Evolutionary conservation across 495 filamentous ascomycete genomes (phyloP).

Genomic region (Hamigera avellanea): DNA sequence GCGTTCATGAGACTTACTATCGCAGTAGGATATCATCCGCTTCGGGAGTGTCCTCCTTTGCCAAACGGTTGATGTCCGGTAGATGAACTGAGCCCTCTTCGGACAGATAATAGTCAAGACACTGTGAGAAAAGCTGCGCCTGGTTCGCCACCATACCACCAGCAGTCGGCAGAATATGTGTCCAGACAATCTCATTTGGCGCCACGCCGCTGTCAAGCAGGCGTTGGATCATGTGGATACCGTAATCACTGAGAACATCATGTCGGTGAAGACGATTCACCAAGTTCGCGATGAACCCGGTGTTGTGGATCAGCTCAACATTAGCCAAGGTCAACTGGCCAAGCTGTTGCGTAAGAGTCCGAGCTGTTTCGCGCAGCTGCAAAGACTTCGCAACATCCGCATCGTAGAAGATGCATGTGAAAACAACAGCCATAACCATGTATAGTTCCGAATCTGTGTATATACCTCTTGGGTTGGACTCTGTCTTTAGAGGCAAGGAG

Average conservation of each 20-base stretch:
- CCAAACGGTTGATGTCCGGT: slow-evolving; percentile 44
- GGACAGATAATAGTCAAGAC: slow-evolving; percentile 67
- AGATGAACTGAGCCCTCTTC: slow-evolving; percentile 39
- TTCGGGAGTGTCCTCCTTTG: slow-evolving; percentile 30
- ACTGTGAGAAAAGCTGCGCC: slow-evolving; percentile 59
- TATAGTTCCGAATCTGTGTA: slow-evolving; percentile 51
- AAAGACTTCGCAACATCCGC: slow-evolving; percentile 53
- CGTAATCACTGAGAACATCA: slow-evolving; percentile 47
- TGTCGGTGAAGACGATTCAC: slow-evolving; percentile 31
- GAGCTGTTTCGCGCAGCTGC: slow-evolving; percentile 43
- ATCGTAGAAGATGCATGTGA: slow-evolving; percentile 54
- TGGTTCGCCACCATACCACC: slow-evolving; percentile 56
- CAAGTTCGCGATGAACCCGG: slow-evolving; percentile 36
- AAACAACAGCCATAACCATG: slow-evolving; percentile 44
- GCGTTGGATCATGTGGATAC: slow-evolving; percentile 57
- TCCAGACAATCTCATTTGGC: slow-evolving; percentile 58
- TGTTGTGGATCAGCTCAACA: slow-evolving; percentile 46
- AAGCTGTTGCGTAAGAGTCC: slow-evolving; percentile 43
- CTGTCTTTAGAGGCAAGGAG: slow-evolving; percentile 50
- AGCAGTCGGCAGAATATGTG: slow-evolving; percentile 52
- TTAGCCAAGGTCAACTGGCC: slow-evolving; percentile 47
- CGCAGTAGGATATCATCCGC: slow-evolving; percentile 33
- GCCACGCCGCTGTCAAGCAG: slow-evolving; percentile 48
- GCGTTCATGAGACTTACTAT: slow-evolving; percentile 22
- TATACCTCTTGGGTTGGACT: slow-evolving; percentile 43